Evolutionary conservation across 306 rosid species (phyloP).

Genomic region (Glycine tomentella): DNA sequence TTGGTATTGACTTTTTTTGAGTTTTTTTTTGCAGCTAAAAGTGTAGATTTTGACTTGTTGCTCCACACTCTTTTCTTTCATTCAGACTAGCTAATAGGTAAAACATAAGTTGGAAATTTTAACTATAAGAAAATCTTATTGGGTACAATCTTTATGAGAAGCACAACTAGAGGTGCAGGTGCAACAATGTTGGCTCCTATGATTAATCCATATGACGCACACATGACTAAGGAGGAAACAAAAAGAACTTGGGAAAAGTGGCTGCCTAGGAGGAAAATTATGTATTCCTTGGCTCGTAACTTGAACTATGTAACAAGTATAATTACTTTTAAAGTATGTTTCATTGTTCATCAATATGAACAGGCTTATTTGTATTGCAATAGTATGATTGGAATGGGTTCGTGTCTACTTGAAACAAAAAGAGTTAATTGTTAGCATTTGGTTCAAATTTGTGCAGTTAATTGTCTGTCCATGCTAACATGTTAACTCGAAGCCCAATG

Average conservation of each 20-base stretch:
- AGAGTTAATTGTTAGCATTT: too few species aligned
- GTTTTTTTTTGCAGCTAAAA: slow-evolving; percentile 59
- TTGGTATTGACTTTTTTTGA: slow-evolving; percentile 18
- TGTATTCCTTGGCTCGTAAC: background rate
- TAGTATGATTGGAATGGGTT: background rate
- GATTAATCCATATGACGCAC: slow-evolving; percentile 77
- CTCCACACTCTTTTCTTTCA: slow-evolving; percentile 90
- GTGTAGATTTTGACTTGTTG: slow-evolving; percentile 75
- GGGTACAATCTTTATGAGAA: slow-evolving; percentile 25
- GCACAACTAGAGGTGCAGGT: slow-evolving; percentile 57
- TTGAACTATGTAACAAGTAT: slow-evolving; percentile 25
- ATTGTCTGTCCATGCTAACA: slow-evolving; percentile 8
- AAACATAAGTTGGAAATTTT: background rate
- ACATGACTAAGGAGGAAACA: slow-evolving; percentile 82
- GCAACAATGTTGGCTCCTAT: slow-evolving; percentile 86
- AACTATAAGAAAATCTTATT: background rate
- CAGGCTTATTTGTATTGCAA: slow-evolving; percentile 23
- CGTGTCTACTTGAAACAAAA: background rate
- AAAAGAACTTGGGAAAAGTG: slow-evolving; percentile 87
- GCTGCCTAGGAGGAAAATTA: slow-evolving; percentile 49
- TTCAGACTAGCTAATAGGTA: slow-evolving; percentile 94
- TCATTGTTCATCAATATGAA: slow-evolving; percentile 3
- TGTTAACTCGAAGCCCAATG: background rate
- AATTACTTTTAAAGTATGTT: background rate
- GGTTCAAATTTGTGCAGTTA: too few species aligned